phyloP scores from a whole-genome alignment of 2,329 filamentous ascomycete genomes.

The Venturia asperata region DNA sequence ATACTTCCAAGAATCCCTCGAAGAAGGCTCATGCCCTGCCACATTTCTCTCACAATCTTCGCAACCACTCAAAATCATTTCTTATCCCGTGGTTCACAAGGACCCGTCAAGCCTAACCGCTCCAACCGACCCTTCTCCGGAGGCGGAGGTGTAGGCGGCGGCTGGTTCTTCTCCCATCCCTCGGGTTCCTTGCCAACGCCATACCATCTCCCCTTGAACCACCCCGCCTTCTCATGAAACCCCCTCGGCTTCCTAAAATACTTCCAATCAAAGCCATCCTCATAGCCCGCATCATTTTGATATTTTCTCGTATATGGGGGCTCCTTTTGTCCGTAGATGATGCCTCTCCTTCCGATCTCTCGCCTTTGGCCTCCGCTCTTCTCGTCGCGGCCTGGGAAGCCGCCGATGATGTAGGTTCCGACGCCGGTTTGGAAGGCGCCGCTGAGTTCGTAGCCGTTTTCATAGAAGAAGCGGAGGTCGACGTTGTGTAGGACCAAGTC shows the following conservation, averaged over 20 bases:
- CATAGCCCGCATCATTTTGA: background rate
- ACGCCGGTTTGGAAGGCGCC: background rate
- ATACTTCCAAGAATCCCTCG: no score
- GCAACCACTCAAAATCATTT: background rate
- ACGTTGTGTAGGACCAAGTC: background rate
- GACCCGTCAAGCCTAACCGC: background rate
- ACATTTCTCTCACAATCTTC: no score
- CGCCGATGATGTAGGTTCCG: background rate
- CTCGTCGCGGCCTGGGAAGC: background rate
- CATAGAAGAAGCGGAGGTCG: background rate
- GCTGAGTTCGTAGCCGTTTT: background rate
- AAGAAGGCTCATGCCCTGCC: no score
- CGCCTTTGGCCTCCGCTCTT: background rate
- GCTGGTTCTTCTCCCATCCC: background rate
- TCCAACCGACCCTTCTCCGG: background rate
- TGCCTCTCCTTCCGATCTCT: background rate
- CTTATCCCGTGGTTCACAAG: background rate
- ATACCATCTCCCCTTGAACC: background rate
- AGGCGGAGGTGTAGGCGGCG: background rate
- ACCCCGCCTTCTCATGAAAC: background rate
- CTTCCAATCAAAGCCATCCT: background rate
- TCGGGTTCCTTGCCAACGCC: background rate
- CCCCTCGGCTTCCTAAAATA: background rate
- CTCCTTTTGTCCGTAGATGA: background rate
- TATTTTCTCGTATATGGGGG: background rate